phyloP scores from a whole-genome alignment of 139 green algal species.

The Ulvella scutata region DNA sequence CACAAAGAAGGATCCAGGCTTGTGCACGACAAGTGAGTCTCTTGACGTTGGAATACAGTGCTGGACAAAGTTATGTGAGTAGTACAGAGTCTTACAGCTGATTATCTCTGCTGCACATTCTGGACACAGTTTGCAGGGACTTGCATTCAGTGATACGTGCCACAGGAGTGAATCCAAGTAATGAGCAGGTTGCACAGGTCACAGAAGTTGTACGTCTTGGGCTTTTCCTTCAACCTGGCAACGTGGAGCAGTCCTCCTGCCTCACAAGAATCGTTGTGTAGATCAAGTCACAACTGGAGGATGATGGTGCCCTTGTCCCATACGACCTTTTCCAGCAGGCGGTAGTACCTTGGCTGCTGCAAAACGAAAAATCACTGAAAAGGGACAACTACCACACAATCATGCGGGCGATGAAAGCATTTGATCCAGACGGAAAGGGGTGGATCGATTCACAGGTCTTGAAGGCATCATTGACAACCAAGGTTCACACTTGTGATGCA shows the following conservation, averaged over 20 bases:
- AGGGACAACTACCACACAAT: constrained; percentile 36
- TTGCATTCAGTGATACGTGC: constrained; percentile 21
- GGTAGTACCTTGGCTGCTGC: constrained; percentile 1
- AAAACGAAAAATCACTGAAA: constrained; percentile 8
- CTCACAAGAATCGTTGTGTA: not conserved
- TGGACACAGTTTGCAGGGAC: constrained; percentile 14
- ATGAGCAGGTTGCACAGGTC: constrained; percentile 13
- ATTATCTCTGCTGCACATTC: no score
- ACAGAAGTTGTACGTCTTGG: not conserved
- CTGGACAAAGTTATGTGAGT: no score
- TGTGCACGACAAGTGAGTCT: constrained; percentile 25
- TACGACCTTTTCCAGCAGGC: constrained; percentile 4
- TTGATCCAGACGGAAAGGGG: constrained; percentile 32
- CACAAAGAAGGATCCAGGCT: constrained; percentile 33
- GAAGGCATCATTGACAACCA: constrained; percentile 11
- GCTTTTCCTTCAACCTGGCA: not conserved
- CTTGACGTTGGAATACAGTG: not conserved
- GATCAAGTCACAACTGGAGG: constrained; percentile 1
- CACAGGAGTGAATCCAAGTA: constrained; percentile 29
- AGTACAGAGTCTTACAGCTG: no score
- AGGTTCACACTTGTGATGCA: constrained; percentile 20
- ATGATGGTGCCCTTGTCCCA: not conserved
- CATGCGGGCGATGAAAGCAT: constrained; percentile 28
- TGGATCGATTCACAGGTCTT: constrained; percentile 25
- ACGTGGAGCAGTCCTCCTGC: not conserved